phyloP scores from a whole-genome alignment of 208 protist genomes.

The Acanthamoeba culbertsoni region DNA sequence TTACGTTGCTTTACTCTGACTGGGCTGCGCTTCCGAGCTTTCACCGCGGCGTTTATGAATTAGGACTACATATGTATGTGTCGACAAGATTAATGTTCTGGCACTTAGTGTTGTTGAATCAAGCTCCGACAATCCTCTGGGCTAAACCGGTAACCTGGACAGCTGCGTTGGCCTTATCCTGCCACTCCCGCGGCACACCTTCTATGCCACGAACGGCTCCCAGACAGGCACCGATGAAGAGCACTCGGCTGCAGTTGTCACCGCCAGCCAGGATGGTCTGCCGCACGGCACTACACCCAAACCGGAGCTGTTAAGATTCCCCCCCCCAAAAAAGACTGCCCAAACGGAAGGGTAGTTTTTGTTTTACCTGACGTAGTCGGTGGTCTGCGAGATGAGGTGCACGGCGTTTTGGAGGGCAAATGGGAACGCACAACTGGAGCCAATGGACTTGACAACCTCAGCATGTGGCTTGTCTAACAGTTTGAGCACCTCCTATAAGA shows the following conservation, averaged over 20 bases:
- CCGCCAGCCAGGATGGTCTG: background rate
- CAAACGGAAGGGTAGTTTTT: background rate
- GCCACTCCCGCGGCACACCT: background rate
- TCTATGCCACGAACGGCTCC: background rate
- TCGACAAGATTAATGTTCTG: no score
- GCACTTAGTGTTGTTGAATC: no score
- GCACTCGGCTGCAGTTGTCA: background rate
- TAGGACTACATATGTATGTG: no score
- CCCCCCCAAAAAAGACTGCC: background rate
- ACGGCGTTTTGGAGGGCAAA: background rate
- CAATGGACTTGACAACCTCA: background rate
- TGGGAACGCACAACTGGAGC: background rate
- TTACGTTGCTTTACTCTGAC: no score
- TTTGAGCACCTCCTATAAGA: background rate
- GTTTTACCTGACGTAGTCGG: background rate
- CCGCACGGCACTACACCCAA: background rate
- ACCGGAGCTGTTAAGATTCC: background rate
- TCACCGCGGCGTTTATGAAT: no score
- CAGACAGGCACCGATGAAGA: background rate
- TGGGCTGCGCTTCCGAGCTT: no score
- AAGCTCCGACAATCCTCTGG: background rate
- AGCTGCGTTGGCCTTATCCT: background rate
- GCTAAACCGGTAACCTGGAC: background rate
- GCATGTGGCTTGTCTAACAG: background rate
- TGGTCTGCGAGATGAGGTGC: background rate